A percentile compares a stretch with the other conserved stretches of the same genome.
Evolutionary conservation across 129 eudicot genomes (phyloP).

Genomic region (Gnaphalium uliginosum): DNA sequence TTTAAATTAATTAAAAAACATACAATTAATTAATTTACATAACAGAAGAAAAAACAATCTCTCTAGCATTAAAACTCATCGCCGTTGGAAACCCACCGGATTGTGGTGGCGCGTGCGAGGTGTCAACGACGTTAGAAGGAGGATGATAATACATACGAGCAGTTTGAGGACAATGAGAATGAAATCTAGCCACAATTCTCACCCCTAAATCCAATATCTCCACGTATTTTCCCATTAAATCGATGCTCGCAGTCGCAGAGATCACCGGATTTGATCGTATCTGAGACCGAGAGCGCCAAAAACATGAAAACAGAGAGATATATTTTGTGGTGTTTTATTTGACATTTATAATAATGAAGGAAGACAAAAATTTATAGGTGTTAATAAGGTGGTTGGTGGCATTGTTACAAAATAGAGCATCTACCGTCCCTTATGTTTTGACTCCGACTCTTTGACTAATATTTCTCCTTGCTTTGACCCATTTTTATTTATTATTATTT

Average conservation of each 20-base stretch:
- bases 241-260: no score
- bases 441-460: neutral
- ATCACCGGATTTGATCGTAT: no score
- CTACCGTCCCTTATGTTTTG: neutral
- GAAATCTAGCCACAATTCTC: slow-evolving; percentile 36
- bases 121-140: slow-evolving; percentile 19
- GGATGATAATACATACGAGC: slow-evolving; percentile 42
- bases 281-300: no score
- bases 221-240: slow-evolving; percentile 27
- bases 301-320: no score
- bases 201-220: slow-evolving; percentile 35
- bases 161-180: slow-evolving; percentile 45
- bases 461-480: neutral
- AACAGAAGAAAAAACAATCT: slow-evolving; percentile 27
- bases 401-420: neutral
- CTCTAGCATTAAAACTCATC: slow-evolving; percentile 32
- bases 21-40: neutral
- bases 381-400: neutral
- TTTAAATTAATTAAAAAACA: no score
- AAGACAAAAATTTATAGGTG: neutral
- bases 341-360: neutral
- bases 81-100: slow-evolving; percentile 18
- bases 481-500: no score
- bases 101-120: slow-evolving; percentile 22
- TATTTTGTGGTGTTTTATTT: no score